Evolutionary conservation across 805 yeast species (phyloP).

Genomic region (Barnettozyma botsteinii): DNA sequence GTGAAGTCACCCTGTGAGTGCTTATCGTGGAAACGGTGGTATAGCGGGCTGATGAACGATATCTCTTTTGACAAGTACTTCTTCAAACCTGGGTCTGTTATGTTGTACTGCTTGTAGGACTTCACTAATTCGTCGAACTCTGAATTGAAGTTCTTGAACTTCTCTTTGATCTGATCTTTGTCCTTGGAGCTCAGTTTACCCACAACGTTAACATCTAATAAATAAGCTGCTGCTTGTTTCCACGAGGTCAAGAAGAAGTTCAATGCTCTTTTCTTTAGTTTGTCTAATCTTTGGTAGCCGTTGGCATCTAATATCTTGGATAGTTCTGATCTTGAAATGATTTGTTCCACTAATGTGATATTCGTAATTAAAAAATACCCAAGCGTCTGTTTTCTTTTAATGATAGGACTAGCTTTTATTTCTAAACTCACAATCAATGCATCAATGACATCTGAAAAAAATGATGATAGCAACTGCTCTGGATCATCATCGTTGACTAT

Average conservation of each 20-base stretch:
- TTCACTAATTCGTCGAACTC: constrained; percentile 74
- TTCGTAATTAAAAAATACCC: constrained; percentile 73
- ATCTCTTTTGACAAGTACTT: constrained; percentile 64
- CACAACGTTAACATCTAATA: constrained; percentile 76
- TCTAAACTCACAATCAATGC: constrained; percentile 62
- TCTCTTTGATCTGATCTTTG: constrained; percentile 75
- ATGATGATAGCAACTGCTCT: constrained; percentile 53
- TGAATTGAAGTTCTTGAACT: constrained; percentile 74
- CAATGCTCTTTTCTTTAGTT: constrained; percentile 66
- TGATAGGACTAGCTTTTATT: constrained; percentile 40
- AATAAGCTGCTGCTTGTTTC: constrained; percentile 69
- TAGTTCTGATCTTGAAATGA: constrained; percentile 55
- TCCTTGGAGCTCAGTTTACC: constrained; percentile 60
- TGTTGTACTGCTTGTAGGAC: constrained; percentile 56
- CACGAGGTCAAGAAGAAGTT: constrained; percentile 71
- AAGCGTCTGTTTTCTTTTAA: constrained; percentile 34
- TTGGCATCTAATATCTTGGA: constrained; percentile 47
- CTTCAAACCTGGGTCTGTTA: constrained; percentile 62
- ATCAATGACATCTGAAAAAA: constrained; percentile 73
- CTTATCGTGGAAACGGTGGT: constrained; percentile 78
- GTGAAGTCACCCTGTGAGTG: constrained; percentile 64
- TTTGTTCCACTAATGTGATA: constrained; percentile 67
- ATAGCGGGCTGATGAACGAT: constrained; percentile 71
- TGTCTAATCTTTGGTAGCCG: constrained; percentile 60
- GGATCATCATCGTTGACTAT: constrained; percentile 38